Percentiles rank a stretch among this genome's conserved stretches.
These are phyloP conservation scores for Trypanosoma platydactyli DNA, from an alignment of 208 protist genomes.

Conservation along the genomic window DNA sequence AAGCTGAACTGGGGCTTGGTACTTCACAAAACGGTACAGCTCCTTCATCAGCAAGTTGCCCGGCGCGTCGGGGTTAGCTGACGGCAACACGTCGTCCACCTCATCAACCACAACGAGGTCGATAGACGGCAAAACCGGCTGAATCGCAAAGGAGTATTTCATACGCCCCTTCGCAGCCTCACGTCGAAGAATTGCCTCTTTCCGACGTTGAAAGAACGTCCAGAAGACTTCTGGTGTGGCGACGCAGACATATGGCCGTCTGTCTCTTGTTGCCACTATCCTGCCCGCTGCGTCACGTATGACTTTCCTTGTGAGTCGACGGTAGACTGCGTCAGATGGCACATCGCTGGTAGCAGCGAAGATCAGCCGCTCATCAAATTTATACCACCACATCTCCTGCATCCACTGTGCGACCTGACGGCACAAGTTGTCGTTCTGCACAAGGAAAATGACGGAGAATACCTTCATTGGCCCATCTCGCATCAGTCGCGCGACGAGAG, in stretches of 20 bases:
- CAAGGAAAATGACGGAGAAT: constrained; percentile 77
- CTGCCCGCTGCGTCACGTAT: constrained; percentile 39
- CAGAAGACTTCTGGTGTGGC: constrained; percentile 79
- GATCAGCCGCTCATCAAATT: constrained; percentile 77
- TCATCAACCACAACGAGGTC: constrained; percentile 88
- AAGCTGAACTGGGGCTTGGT: constrained; percentile 84
- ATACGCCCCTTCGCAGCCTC: constrained; percentile 42
- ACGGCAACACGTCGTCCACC: constrained; percentile 84
- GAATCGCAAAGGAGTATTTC: constrained; percentile 65
- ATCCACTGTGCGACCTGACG: constrained; percentile 83
- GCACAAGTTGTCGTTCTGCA: constrained; percentile 73
- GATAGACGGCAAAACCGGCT: constrained; percentile 68
- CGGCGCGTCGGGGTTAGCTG: constrained; percentile 51
- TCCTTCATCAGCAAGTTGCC: constrained; percentile 85
- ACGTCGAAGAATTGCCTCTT: constrained; percentile 43
- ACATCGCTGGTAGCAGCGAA: constrained; percentile 74
- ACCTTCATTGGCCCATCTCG: constrained; percentile 88
- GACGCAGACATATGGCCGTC: constrained; percentile 82
- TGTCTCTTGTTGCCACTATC: constrained; percentile 54
- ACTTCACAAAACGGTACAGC: constrained; percentile 82
- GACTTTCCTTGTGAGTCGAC: constrained; percentile 67
- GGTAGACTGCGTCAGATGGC: constrained; percentile 58
- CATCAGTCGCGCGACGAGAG: constrained; percentile 81
- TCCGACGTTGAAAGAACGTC: constrained; percentile 62
- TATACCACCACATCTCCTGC: constrained; percentile 89